phyloP scores from a whole-genome alignment of 139 green algal species.

The Parachlorella kessleri region DNA sequence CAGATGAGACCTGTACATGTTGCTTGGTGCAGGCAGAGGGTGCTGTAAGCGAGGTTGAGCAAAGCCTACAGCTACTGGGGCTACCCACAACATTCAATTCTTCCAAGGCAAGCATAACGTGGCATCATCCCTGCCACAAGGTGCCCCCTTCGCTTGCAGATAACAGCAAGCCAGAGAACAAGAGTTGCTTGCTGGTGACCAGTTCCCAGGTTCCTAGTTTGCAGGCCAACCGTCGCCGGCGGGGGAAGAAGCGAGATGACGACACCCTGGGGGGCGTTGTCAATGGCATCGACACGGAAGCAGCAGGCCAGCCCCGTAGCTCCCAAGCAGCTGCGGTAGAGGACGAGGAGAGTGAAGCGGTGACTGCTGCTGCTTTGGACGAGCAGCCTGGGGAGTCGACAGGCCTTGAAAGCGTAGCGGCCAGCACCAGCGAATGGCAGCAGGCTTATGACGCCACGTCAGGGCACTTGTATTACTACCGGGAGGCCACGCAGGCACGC shows the following conservation, averaged over 20 bases:
- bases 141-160: too few relatives aligned
- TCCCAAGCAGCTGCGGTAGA: conserved; percentile 4
- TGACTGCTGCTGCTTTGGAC: background rate
- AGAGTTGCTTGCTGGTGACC: too few relatives aligned
- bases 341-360: background rate
- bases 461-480: conserved; percentile 37
- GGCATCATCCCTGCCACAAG: too few relatives aligned
- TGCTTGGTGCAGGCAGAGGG: too few relatives aligned
- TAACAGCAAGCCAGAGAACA: too few relatives aligned
- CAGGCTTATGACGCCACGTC: conserved; percentile 34
- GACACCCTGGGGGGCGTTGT: background rate
- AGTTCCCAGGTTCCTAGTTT: too few relatives aligned
- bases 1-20: too few relatives aligned
- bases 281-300: background rate
- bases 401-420: too few relatives aligned
- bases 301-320: background rate
- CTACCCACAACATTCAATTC: conserved; percentile 24
- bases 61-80: conserved; percentile 8
- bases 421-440: conserved; percentile 42
- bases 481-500: conserved; percentile 9
- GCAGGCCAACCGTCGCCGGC: too few relatives aligned
- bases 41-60: too few relatives aligned
- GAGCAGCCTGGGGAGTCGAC: too few relatives aligned
- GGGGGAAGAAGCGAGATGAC: background rate
- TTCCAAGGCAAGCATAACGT: too few relatives aligned